Evolutionary conservation across 441 rosid species (phyloP), one percentile per base, ranked within the genome.

Genomic region (Populus tomentosa): DNA sequence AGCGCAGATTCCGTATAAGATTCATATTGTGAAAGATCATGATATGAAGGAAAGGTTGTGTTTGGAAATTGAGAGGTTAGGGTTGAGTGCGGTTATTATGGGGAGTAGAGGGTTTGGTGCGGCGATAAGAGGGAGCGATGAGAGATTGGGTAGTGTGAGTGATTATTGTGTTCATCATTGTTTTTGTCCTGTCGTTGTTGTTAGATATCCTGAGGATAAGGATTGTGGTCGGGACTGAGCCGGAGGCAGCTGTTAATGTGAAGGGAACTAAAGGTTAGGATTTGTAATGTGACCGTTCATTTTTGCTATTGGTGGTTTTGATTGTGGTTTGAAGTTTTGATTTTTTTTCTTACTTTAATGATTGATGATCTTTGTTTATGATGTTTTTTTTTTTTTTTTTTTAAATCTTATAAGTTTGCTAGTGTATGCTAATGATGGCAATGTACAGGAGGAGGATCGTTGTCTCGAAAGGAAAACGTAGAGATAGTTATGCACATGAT

Each of bases 11-110:
- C 98, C 96, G 8, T 85, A 79, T 79, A 94, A 94, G 94, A 90
- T 91, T 83, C 97, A 94, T 75, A 92, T 94, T 66, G 98, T 86
- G 70, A 94, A 92, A 84, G 98, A 94, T 66, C 98, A 94, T 64
- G 98, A 94, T 69, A 94, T 94, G 98, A 90, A 90, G 86, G 98
- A 93, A 85, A 88, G 98, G 78, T 78, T 93, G 6, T 93, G 98
- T 42, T 76, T 93, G 83, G 98, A 94, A 93, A 88, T 92, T 73
- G 98, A 94, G 92, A 88, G 98, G 85, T 81, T 94, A 72, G 93
- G 91, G 20, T 78, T 94, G 73, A 90, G 97, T 64, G 95, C 95
- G 14, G 93, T 94, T 38, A 89, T 94, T 42, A 90, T 94, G 97
- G 98, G 98, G 10, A 94, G 98, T 78, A 83, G 97, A 70, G 98